These are phyloP conservation scores for Camellia oleifera DNA, from an alignment of 179 eudicot species.

Conservation along the genomic window DNA sequence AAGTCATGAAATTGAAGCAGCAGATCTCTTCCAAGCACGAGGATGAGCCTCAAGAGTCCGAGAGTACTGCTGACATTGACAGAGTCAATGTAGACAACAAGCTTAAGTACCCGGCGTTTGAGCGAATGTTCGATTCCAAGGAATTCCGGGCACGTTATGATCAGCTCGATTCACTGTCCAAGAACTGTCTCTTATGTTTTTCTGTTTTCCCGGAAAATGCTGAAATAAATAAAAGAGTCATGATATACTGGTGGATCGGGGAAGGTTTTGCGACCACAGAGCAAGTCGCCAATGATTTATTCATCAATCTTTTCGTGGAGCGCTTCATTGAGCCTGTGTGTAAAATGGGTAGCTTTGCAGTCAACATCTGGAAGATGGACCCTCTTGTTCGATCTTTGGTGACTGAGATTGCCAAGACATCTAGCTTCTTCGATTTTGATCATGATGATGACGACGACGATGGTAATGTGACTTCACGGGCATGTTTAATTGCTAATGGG, in stretches of 20 bases:
- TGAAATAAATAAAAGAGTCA: not conserved
- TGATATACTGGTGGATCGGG: not conserved
- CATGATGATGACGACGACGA: too few species aligned
- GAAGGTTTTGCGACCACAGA: slow-evolving; percentile 29
- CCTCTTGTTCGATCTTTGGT: slow-evolving; percentile 27
- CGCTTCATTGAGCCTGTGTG: slow-evolving; percentile 27
- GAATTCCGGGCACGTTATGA: slow-evolving; percentile 19
- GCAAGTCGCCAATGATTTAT: slow-evolving; percentile 15
- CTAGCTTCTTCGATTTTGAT: slow-evolving; percentile 29
- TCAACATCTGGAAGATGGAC: slow-evolving; percentile 26
- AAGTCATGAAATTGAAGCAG: slow-evolving; percentile 14
- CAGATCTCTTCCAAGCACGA: slow-evolving; percentile 7
- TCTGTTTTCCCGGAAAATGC: slow-evolving; percentile 30
- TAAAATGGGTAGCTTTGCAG: slow-evolving; percentile 13
- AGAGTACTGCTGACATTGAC: not conserved
- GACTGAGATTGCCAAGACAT: slow-evolving; percentile 18
- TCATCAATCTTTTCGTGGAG: slow-evolving; percentile 18
- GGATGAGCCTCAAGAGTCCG: not conserved
- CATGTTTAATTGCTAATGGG: slow-evolving; percentile 18
- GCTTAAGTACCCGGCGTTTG: not conserved
- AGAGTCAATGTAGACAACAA: not conserved
- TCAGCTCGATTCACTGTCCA: not conserved
- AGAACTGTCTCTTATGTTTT: slow-evolving; percentile 33
- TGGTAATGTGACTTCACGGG: slow-evolving; percentile 18
- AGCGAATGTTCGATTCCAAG: slow-evolving; percentile 7